Base-by-base conservation (phyloP, 2,329 filamentous ascomycete species). In the Hymenoscyphus scutula region DNA sequence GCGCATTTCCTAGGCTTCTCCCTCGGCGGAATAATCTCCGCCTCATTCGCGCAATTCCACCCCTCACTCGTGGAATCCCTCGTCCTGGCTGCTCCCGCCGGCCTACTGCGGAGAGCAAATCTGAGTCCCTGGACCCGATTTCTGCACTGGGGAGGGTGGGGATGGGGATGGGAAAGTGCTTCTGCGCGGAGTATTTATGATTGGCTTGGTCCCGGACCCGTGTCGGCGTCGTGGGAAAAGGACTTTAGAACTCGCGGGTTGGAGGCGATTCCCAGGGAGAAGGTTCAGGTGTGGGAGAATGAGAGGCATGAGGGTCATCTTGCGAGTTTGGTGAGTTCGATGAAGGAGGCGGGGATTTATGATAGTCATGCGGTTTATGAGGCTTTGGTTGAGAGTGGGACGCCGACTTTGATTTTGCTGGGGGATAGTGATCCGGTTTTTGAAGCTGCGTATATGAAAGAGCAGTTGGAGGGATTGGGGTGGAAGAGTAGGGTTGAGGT, bases 1-100 rank as follows among this genome's bases (percentile, higher is more conserved):
- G 77, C 74, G 0, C 80, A 83, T 67, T 56, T 84, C 0, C 60
- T 84, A 0, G 80, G 81, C 0, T 84, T 74, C 66, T 83, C 81
- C 0, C 82, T 84, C 58, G 82, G 82, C 11, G 80, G 74, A 1
- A 70, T 75, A 0, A 70, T 77, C 0, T 73, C 77, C 0, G 75
- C 74, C 0, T 74, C 74, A 0, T 84, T 80, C 56, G 72, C 75
- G 0, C 71, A 73, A 0, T 66, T 51, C 10, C 19, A 51, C 15
- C 45, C 45, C 4, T 2, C 10, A 13, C 4, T 19, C 19, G 45
- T 51, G 2, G 45, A 51, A 25, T 51, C 45, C 11, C 19, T 51
- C 10, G 45, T 51, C 23, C 45, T 51, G 0, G 45, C 23, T 5
- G 45, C 45, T 2, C 45, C 45, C 23, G 45, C 45, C 4, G 45